A percentile compares a stretch with the other conserved stretches of the same genome.
Conservation (phyloP, 495 filamentous ascomycete species). For the Penicillium daleae region DNA sequence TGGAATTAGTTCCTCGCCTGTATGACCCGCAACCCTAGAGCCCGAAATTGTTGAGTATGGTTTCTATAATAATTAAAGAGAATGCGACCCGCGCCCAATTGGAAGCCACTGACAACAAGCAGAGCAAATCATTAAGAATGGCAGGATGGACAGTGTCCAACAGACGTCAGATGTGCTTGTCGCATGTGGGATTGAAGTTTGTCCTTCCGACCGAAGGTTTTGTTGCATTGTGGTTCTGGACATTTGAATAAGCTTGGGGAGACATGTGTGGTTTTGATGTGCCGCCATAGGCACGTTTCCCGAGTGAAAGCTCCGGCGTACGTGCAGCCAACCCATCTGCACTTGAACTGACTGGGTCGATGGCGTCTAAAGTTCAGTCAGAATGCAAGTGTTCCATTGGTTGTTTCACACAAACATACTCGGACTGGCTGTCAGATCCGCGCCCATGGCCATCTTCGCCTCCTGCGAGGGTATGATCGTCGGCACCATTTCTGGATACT, state of each 20-base stretch:
- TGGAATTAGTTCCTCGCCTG: background rate
- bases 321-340: slow-evolving; percentile 22
- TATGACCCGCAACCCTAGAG: background rate
- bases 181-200: slow-evolving; percentile 22
- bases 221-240: slow-evolving; percentile 14
- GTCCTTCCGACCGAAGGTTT: slow-evolving; percentile 23
- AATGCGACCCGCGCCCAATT: background rate
- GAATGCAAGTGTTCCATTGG: background rate
- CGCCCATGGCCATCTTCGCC: background rate
- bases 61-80: background rate
- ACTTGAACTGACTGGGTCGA: slow-evolving; percentile 11
- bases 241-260: slow-evolving; percentile 21
- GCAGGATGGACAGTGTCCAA: background rate
- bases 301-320: slow-evolving; percentile 21
- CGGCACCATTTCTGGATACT: background rate
- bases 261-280: slow-evolving; percentile 28
- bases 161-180: slow-evolving; percentile 1
- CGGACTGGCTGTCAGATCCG: background rate
- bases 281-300: slow-evolving; percentile 23
- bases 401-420: background rate
- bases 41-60: background rate
- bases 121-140: background rate
- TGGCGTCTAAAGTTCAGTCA: background rate
- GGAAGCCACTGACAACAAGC: background rate
- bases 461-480: background rate